A percentile compares a stretch with the other conserved stretches of the same genome.
phyloP scores from a whole-genome alignment of 352 stramenopile species.

The Thraustotheca clavata region DNA sequence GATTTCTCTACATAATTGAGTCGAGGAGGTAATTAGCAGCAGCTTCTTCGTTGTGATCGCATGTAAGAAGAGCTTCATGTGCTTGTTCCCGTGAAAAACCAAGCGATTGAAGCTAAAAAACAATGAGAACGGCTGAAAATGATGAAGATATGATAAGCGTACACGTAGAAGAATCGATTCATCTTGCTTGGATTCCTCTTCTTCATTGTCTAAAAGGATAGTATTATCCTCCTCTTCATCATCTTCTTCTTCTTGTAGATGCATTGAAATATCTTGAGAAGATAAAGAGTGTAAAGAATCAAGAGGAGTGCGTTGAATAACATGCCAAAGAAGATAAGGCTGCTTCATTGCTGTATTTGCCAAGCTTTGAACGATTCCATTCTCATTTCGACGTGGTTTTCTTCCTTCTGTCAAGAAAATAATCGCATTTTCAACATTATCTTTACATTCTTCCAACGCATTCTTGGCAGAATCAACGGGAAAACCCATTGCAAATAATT shows the following conservation, averaged over 20 bases:
- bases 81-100: conserved; percentile 9
- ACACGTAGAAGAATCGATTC: background rate
- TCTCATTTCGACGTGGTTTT: background rate
- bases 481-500: conserved; percentile 8
- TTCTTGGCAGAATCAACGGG: background rate
- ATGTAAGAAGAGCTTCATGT: conserved; percentile 4
- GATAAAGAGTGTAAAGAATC: background rate
- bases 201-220: background rate
- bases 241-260: background rate
- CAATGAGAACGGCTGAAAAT: background rate
- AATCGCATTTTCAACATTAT: conserved; percentile 11
- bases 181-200: background rate
- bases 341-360: background rate
- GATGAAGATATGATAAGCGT: background rate
- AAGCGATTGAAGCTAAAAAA: conserved; percentile 9
- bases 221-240: background rate
- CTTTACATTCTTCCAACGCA: background rate
- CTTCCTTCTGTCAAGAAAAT: conserved; percentile 12
- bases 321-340: background rate
- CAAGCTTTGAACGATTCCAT: background rate
- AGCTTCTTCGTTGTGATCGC: conserved; percentile 5
- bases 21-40: conserved; percentile 20
- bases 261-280: background rate
- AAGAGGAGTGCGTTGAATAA: background rate
- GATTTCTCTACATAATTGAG: background rate